Base-by-base conservation (phyloP, 148 eudicot species). In the Vaccinium corymbosum region DNA sequence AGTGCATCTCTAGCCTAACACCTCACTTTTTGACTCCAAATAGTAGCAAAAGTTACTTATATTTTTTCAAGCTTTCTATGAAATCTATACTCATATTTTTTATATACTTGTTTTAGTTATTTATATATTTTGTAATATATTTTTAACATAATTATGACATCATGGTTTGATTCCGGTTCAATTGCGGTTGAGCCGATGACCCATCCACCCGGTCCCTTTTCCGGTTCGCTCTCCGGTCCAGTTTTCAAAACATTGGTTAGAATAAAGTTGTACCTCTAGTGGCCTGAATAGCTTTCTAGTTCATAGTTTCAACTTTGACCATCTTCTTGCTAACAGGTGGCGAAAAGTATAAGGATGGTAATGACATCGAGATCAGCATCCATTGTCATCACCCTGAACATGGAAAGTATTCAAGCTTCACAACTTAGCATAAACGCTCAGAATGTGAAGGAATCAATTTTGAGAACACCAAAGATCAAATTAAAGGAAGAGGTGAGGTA, bases 321-420 rank as follows among this genome's bases (percentile, higher is more conserved):
- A 10, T 79, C 78, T 85, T 56, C 66, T 82, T 80, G 55, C 35
- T 52, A 42, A 79, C 90, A 96, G 99, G 95, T 96, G 81, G 93
- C 97, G 1, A 89, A 92, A 92, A 94, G 94, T 83, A 82, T 96
- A 81, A 91, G 88, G 89, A 88, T 92, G 84, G 94, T 88, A 64
- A 86, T 90, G 89, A 84, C 91, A 16, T 76, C 92, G n/a, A 81
- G 85, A 84, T 72, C 61, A 80, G 91, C 92, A 79, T 90, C 87
- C 51, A 80, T 96, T 61, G 87, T 87, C 79, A 87, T 96, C 76
- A 87, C 90, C 68, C 95, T 94, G 82, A 94, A 96, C 82, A 88
- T 88, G 94, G 72, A 83, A 61, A 89, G 81, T 79, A 92, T 96
- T 77, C 88, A 90, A 77, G 89, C 85, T 42, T 89, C 91, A 62